Evolutionary conservation across 2,329 filamentous ascomycete species (phyloP).

Genomic region (Phoma herbarum): DNA sequence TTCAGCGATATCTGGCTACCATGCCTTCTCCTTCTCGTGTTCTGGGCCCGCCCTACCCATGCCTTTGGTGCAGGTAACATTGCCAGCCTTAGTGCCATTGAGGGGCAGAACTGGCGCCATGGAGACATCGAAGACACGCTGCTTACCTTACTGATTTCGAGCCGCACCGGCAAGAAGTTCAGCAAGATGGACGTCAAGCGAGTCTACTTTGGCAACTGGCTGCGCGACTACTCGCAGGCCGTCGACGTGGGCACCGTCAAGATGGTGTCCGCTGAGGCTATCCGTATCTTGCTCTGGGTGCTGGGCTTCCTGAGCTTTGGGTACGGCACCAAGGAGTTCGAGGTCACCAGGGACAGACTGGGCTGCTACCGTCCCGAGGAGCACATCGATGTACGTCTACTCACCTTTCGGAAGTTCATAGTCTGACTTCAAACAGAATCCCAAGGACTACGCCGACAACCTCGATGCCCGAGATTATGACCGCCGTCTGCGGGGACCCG

Average conservation of each 20-base stretch:
- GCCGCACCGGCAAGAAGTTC: constrained; percentile 79
- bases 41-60: constrained; percentile 73
- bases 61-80: constrained; percentile 93
- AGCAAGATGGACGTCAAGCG: constrained; percentile 86
- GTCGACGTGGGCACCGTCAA: constrained; percentile 94
- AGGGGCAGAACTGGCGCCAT: constrained; percentile 77
- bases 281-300: constrained; percentile 87
- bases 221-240: constrained; percentile 91
- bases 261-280: constrained; percentile 87
- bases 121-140: constrained; percentile 90
- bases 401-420: not conserved
- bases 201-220: constrained; percentile 97
- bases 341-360: constrained; percentile 80
- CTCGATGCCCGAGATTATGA: constrained; percentile 85
- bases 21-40: constrained; percentile 62
- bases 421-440: constrained; percentile 19
- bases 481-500: constrained; percentile 77
- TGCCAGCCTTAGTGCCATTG: constrained; percentile 78
- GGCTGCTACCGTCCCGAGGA: constrained; percentile 77
- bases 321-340: constrained; percentile 83
- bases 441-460: constrained; percentile 82
- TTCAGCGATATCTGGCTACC: constrained; percentile 50
- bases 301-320: constrained; percentile 90
- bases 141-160: constrained; percentile 73
- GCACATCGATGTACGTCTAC: constrained; percentile 70